Evolutionary conservation across 768 basidiomycete species (phyloP).

Genomic region (Exidia glandulosa): DNA sequence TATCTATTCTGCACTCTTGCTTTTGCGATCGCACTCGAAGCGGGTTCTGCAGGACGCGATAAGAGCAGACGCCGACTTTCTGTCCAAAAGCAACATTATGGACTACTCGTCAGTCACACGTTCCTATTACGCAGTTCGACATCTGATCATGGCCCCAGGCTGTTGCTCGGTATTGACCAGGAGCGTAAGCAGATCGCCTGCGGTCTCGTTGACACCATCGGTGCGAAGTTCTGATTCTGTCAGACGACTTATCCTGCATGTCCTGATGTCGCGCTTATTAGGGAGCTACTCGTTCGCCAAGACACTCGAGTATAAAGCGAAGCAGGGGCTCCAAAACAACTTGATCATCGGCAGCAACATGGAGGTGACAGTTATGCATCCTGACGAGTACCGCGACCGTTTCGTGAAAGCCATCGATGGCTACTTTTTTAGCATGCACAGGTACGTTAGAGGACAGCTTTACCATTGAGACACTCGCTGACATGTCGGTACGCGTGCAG

Average conservation of each 20-base stretch:
- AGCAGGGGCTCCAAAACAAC: constrained; percentile 48
- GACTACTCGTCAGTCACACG: constrained; percentile 74
- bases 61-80: constrained; percentile 58
- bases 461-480: background rate
- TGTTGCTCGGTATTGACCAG: constrained; percentile 64
- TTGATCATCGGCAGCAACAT: constrained; percentile 27
- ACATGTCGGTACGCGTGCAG: background rate
- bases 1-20: constrained; percentile 43
- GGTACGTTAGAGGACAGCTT: constrained; percentile 27
- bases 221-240: constrained; percentile 19
- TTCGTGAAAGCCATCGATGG: constrained; percentile 61
- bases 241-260: background rate
- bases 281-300: constrained; percentile 81
- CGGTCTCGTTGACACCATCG: constrained; percentile 78
- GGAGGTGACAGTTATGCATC: constrained; percentile 72
- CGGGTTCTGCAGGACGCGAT: constrained; percentile 60
- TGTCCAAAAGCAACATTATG: constrained; percentile 71
- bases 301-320: constrained; percentile 77
- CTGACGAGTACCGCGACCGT: constrained; percentile 66
- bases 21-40: constrained; percentile 66
- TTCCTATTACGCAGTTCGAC: too few species aligned
- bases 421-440: constrained; percentile 70
- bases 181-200: constrained; percentile 57
- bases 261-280: constrained; percentile 16
- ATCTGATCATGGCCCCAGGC: constrained; percentile 23